Percentiles rank a stretch among this genome's conserved stretches.
phyloP scores from a whole-genome alignment of 306 rosid species.

The Cyamopsis tetragonoloba region DNA sequence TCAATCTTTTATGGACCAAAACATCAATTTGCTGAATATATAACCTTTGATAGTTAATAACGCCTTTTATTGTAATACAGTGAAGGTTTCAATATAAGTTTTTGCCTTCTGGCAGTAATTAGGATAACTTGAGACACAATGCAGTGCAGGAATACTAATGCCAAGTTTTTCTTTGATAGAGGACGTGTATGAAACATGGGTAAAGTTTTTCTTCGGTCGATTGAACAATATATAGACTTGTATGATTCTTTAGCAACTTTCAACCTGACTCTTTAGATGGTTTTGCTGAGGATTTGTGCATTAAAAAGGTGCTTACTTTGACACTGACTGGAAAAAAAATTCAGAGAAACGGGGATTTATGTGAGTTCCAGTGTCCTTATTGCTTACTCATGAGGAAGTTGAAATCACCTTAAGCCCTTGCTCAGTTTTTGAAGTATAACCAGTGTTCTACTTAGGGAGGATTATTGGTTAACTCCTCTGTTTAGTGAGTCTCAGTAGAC shows the following conservation, averaged over 20 bases:
- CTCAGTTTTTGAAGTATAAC: background rate
- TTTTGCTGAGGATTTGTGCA: background rate
- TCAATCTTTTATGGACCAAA: background rate
- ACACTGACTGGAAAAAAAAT: background rate
- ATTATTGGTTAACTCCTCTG: background rate
- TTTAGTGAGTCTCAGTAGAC: conserved; percentile 2
- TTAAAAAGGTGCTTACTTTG: background rate
- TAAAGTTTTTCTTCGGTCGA: background rate
- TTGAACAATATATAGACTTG: background rate
- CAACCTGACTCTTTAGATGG: background rate
- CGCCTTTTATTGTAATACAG: background rate
- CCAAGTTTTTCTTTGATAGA: background rate
- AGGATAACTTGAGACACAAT: background rate
- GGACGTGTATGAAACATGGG: background rate
- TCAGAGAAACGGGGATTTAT: background rate
- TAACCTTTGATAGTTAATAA: background rate
- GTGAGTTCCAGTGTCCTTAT: background rate
- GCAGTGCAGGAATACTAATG: background rate
- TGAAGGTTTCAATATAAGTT: background rate
- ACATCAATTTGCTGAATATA: background rate
- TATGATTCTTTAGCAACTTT: background rate
- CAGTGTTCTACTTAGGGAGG: background rate
- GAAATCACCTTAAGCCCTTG: background rate
- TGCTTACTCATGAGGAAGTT: background rate
- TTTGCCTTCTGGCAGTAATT: background rate